Percentiles rank a stretch among this genome's conserved stretches.
phyloP scores from a whole-genome alignment of 78 protist genomes.

The Trichosphaerium sp. region DNA sequence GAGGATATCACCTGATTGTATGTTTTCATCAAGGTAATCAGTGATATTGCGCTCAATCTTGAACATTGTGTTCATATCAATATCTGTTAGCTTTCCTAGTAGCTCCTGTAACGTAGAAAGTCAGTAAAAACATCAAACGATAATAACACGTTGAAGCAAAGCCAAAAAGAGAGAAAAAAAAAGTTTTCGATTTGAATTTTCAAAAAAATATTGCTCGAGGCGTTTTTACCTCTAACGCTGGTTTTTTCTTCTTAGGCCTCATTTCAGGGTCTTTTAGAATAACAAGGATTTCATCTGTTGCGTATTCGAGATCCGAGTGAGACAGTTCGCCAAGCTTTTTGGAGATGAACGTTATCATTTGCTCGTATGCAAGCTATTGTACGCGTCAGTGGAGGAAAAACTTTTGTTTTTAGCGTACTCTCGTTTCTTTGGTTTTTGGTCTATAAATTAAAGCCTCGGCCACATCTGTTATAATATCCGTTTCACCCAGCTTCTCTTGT shows the following conservation, averaged over 20 bases:
- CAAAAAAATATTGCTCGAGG: background rate
- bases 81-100: constrained; percentile 19
- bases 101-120: background rate
- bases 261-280: constrained; percentile 55
- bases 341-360: constrained; percentile 30
- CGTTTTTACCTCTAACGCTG: background rate
- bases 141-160: background rate
- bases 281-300: constrained; percentile 82
- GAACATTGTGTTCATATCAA: constrained; percentile 37
- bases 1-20: background rate
- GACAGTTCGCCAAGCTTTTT: constrained; percentile 57
- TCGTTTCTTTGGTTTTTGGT: constrained; percentile 64
- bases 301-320: constrained; percentile 62
- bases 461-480: constrained; percentile 32
- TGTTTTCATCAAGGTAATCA: constrained; percentile 34
- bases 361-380: background rate
- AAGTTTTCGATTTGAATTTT: background rate
- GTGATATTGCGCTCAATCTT: constrained; percentile 43
- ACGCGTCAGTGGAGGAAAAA: background rate
- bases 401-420: constrained; percentile 35
- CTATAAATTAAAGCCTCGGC: constrained; percentile 42
- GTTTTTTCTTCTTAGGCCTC: background rate
- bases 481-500: no score
- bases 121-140: background rate
- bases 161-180: background rate